These are phyloP conservation scores for Melocanna baccifera DNA, from an alignment of 176 grass and related monocot genomes.

Conservation along the genomic window DNA sequence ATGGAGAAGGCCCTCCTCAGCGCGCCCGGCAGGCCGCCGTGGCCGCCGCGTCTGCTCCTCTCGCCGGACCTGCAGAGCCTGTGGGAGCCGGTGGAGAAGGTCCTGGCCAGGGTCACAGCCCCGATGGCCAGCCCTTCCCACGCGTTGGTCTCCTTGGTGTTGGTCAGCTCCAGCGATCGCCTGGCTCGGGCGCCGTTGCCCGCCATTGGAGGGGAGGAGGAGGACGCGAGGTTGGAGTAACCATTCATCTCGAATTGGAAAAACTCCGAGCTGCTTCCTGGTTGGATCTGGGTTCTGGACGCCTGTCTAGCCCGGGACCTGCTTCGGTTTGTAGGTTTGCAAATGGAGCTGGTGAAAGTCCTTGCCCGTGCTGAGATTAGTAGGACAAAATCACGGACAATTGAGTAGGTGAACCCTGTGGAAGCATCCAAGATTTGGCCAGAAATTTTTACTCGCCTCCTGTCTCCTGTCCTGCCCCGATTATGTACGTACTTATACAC, in stretches of 20 bases:
- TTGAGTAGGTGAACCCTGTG: constrained; percentile 36
- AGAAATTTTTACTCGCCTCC: constrained; percentile 6
- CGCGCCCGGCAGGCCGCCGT: background rate
- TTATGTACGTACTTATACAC: background rate
- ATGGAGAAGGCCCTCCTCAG: constrained; percentile 65
- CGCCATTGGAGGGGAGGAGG: background rate
- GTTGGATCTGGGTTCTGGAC: constrained; percentile 24
- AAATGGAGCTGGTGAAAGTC: background rate
- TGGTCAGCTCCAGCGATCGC: constrained; percentile 49
- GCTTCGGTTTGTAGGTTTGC: constrained; percentile 15
- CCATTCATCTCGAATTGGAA: constrained; percentile 35
- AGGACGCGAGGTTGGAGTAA: constrained; percentile 39
- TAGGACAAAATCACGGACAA: constrained; percentile 31
- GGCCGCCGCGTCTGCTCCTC: background rate
- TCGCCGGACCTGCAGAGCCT: constrained; percentile 33
- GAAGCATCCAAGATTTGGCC: constrained; percentile 57
- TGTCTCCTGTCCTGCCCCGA: constrained; percentile 19
- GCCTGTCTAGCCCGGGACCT: background rate
- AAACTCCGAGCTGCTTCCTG: background rate
- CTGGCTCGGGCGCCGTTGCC: constrained; percentile 5
- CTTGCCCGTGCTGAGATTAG: background rate
- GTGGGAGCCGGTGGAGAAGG: constrained; percentile 55
- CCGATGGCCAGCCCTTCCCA: constrained; percentile 48
- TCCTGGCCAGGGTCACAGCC: constrained; percentile 47
- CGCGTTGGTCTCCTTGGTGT: constrained; percentile 51